Base-by-base conservation (phyloP, 495 filamentous ascomycete genomes). In the Neurospora discreta region DNA sequence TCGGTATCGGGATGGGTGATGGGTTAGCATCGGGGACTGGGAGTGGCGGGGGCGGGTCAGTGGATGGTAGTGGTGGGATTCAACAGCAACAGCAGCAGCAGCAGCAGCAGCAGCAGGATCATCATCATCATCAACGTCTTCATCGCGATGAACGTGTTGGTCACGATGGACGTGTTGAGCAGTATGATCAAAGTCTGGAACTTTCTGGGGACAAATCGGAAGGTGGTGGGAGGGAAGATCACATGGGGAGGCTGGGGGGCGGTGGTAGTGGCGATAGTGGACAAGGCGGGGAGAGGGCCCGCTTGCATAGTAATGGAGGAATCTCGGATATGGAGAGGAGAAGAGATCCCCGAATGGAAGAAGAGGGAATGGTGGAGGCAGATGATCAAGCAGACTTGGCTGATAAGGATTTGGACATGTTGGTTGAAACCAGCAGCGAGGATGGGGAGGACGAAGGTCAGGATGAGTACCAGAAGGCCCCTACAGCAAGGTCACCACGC, bases 331-430 rank as follows among this genome's bases (percentile, higher is more conserved):
- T 23, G 9, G 43, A 46, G n/a, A 26, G 44, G n/a, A 26, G 44
- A 26, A 20, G n/a, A 46, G 44, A 26, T 26, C 71, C 70, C 5
- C 33, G 33, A 41, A 76, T 71, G 23, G 60, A 73, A 0, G 72
- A 76, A 43, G 67, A 65, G 8, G n/a, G 18, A n/a, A 44, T 44
- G 43, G 43, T 8, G 18, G 77, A 78, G 20, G 44, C 44, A 52
- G 75, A 71, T 18, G 82, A 82, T 20, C 74, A 77, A 40, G 84
- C 79, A 5, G 83, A 82, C 1, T 80, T 83, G 42, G 80, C 1
- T 16, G 52, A 86, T 71, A 79, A 79, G 41, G 85, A 87, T 74
- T 73, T 88, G 67, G 84, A 86, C 70, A 86, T 87, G 86, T 71
- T 88, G 38, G 85, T 87, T 70, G 84, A 85, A 44, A 77, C 79